Evolutionary conservation across 2,329 filamentous ascomycete genomes (phyloP), one percentile per base, ranked within the genome.

Genomic region (Xylariaceae sp.): DNA sequence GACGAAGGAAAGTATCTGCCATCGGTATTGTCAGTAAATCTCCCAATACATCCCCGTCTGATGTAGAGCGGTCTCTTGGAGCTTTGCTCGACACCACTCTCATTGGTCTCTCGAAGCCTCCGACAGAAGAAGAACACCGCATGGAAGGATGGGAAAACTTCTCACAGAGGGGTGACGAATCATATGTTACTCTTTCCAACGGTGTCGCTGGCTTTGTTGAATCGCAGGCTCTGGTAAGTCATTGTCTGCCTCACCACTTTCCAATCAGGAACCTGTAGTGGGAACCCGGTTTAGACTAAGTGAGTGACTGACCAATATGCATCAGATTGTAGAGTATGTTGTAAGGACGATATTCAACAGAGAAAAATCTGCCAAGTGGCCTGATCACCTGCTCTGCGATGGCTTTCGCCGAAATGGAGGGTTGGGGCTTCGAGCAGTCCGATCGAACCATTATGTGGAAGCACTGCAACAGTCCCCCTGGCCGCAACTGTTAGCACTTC

Each of bases 361-460:
- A 64, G 74, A 78, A 14, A 76, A 79, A 28, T 70, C 71, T 17
- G 75, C 74, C 56, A 72, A 78, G 46, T 84, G 82, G 67, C 87
- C 89, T 1, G 82, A 84, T 47, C 91, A 97, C 74, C 68, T 96
- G 4, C 82, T 99, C 4, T 93, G 91, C 65, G 88, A 96, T 78
- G 94, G 94, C 21, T 96, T 88, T 66, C 85, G 88, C 66, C 84
- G 81, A 64, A 71, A 75, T 53, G 61, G 63, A 21, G 62, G 59
- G 39, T 60, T 70, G 23, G 91, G 89, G 0, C 69, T 96, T 6
- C 82, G 83, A 55, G 80, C 79, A 9, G 76, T 82, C 6, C 84
- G 87, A 63, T 83, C 84, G 1, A 97, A 96, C 67, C 82, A 82
- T 31, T 85, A 91, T 72, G 87, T 90, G 12, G 78, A 84, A 24